A percentile compares a stretch with the other conserved stretches of the same genome.
These are phyloP conservation scores for Silene noctiflora DNA, from an alignment of 179 eudicot species.

Conservation along the genomic window DNA sequence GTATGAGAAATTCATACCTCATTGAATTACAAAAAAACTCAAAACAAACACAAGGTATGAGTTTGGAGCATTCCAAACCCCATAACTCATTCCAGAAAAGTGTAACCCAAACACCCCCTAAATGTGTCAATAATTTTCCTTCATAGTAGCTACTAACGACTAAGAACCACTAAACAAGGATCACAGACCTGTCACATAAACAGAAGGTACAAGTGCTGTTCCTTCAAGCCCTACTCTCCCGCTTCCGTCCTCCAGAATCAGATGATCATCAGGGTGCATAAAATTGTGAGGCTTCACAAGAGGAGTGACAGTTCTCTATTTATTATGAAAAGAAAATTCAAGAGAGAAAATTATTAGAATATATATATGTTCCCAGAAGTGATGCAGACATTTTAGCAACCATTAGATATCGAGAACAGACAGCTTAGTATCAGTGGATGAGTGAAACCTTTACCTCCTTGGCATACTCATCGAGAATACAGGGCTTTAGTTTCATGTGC, in stretches of 20 bases:
- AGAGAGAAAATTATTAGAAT: constrained; percentile 6
- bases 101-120: too few relatives aligned
- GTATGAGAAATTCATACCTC: too few relatives aligned
- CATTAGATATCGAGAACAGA: constrained; percentile 10
- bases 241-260: constrained; percentile 90
- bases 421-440: neutral
- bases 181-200: constrained; percentile 79
- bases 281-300: constrained; percentile 86
- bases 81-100: too few relatives aligned
- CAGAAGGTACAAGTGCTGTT: constrained; percentile 56
- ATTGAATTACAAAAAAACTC: too few relatives aligned
- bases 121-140: neutral
- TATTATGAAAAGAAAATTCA: constrained; percentile 1
- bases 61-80: too few relatives aligned
- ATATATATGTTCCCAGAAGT: neutral
- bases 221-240: constrained; percentile 91
- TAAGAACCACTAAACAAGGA: constrained; percentile 2
- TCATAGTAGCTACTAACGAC: neutral
- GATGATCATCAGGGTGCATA: constrained; percentile 68
- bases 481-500: constrained; percentile 93
- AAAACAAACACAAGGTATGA: too few relatives aligned
- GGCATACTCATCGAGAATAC: constrained; percentile 87
- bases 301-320: constrained; percentile 69
- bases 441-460: constrained; percentile 63
- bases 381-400: neutral